Percentiles rank a stretch among this genome's conserved stretches.
Evolutionary conservation across 2,329 filamentous ascomycete species (phyloP).

Genomic region (Penicillium sp.): DNA sequence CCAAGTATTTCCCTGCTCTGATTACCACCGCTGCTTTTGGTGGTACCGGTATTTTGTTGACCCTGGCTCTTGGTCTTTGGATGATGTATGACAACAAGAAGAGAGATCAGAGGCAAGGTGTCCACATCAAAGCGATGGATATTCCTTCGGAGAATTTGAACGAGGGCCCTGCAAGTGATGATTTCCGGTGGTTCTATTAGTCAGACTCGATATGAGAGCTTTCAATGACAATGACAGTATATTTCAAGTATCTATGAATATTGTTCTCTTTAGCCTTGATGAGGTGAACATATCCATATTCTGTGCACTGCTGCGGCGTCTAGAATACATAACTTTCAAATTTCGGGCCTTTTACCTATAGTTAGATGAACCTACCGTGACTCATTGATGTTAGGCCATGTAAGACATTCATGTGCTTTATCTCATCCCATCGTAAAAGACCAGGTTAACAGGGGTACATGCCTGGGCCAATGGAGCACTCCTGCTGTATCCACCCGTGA

Average conservation of each 20-base stretch:
- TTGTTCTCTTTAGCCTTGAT: no score
- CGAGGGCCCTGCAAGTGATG: constrained; percentile 56
- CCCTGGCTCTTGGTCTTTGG: constrained; percentile 57
- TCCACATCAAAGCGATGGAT: constrained; percentile 59
- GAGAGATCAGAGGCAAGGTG: constrained; percentile 61
- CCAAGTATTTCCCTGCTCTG: constrained; percentile 67
- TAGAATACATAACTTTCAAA: neutral
- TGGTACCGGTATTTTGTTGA: constrained; percentile 60
- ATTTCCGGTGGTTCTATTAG: constrained; percentile 60
- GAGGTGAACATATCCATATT: neutral
- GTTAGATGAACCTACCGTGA: no score
- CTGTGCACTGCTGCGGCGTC: neutral
- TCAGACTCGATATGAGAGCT: neutral
- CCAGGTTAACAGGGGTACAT: neutral
- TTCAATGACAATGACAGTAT: constrained; percentile 8
- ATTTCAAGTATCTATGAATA: neutral
- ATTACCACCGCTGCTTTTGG: constrained; percentile 61
- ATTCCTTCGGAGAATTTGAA: constrained; percentile 59
- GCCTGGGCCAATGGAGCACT: neutral
- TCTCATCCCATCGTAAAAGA: neutral
- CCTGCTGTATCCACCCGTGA: neutral
- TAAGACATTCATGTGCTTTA: neutral
- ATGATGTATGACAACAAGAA: constrained; percentile 60
- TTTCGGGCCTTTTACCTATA: neutral
- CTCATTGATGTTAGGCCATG: no score